phyloP scores from a whole-genome alignment of 345 rosid species.

The Brassica cretica region DNA sequence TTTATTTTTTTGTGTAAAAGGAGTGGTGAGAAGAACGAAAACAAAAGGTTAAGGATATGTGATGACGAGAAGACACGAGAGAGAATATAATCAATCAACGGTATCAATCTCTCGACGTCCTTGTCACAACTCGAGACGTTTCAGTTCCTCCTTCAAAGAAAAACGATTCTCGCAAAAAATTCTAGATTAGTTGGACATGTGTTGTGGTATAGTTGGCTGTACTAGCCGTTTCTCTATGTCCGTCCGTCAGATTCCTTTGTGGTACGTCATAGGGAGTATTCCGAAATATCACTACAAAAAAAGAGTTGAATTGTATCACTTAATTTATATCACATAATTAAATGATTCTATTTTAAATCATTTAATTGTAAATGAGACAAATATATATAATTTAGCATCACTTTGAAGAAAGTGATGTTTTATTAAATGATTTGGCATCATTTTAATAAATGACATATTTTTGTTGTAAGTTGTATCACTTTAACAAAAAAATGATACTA shows the following conservation, averaged over 20 bases:
- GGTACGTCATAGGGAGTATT: slow-evolving; percentile 11
- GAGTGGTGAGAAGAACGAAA: not conserved
- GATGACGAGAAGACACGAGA: slow-evolving; percentile 33
- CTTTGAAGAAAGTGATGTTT: no score
- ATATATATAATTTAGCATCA: no score
- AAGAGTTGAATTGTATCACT: no score
- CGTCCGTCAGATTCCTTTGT: slow-evolving; percentile 36
- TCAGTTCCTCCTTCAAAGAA: slow-evolving; percentile 10
- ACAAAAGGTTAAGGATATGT: slow-evolving; percentile 33
- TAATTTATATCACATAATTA: no score
- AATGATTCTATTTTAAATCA: no score
- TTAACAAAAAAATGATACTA: no score
- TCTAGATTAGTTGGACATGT: slow-evolving; percentile 23
- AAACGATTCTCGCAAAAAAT: not conserved
- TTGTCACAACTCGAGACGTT: slow-evolving; percentile 30
- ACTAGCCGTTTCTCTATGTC: slow-evolving; percentile 21
- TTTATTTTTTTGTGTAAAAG: not conserved
- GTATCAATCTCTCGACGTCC: slow-evolving; percentile 27
- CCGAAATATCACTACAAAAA: not conserved
- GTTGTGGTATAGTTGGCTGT: not conserved
- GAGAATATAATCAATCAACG: slow-evolving; percentile 38
- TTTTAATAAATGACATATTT: no score
- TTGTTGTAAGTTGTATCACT: no score
- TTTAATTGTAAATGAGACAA: no score
- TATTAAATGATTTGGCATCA: no score